Evolutionary conservation across 306 rosid genomes (phyloP).

Genomic region (Boehmeria nivea): DNA sequence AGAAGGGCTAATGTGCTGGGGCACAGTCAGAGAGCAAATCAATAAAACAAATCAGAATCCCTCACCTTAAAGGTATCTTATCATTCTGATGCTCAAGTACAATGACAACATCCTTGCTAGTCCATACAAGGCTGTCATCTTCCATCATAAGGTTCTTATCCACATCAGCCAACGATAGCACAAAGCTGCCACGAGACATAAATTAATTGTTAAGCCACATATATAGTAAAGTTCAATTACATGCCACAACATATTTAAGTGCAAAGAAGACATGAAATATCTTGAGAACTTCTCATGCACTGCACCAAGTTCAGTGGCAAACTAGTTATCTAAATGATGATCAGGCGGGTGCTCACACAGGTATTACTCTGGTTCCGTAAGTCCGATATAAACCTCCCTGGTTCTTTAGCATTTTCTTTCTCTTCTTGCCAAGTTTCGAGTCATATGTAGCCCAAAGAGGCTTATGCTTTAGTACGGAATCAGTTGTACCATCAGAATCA

Average conservation of each 20-base stretch:
- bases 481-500: conserved; percentile 52
- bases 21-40: neutral
- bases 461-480: conserved; percentile 87
- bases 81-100: conserved; percentile 93
- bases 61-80: conserved; percentile 84
- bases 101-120: conserved; percentile 84
- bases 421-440: conserved; percentile 51
- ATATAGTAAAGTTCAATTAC: conserved; percentile 2
- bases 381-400: conserved; percentile 77
- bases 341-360: conserved; percentile 75
- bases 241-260: conserved; percentile 15
- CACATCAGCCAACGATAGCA: conserved; percentile 91
- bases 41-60: conserved; percentile 19
- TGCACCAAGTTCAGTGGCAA: no score
- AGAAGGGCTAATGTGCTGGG: neutral
- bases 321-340: no score
- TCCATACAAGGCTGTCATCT: conserved; percentile 91
- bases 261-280: no score
- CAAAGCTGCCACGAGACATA: conserved; percentile 51
- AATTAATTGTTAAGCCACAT: neutral
- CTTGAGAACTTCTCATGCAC: no score
- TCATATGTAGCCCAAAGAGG: conserved; percentile 91
- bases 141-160: conserved; percentile 93
- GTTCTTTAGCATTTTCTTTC: conserved; percentile 47
- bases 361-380: conserved; percentile 94